Evolutionary conservation across 2,329 filamentous ascomycete species (phyloP), one percentile per base, ranked within the genome.

Genomic region (Xylariaceae sp.): DNA sequence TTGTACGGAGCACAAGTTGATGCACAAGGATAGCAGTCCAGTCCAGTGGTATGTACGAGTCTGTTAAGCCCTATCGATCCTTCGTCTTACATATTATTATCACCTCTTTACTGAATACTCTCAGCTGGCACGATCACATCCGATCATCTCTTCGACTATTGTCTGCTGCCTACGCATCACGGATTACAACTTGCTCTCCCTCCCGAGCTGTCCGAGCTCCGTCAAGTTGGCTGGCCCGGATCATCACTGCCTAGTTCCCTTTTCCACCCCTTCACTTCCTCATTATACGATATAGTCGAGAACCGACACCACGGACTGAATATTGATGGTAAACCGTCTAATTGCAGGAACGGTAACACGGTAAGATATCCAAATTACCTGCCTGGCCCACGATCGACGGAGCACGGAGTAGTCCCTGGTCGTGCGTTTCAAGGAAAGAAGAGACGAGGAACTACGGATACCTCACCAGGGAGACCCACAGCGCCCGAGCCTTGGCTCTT

Each of bases 51-150:
- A n/a, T 11, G 42, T 17, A 17, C 17, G 17, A 17, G 17, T 45
- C n/a, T 45, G 42, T 37, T 23, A 60, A 49, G 30, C 55, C 59
- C 51, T 51, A 59, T 57, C 51, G 59, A 63, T 63, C 62, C 53
- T 54, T 57, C 59, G 53, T 58, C 56, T 52, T 53, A 57, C 42
- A 11, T 45, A 6, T 53, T 52, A 39, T 50, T 48, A 35, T 53
- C 59, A 57, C 45, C 56, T 59, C 23, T 30, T 30, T 30, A 30
- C 23, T 30, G 23, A 30, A 30, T 30, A 30, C 5, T 30, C 23
- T 30, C 23, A 30, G 23, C 23, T 30, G 23, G 23, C 23, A 30
- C 5, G 23, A 30, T 30, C 23, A 4, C 23, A 30, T 30, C 23
- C 51, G 37, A 37, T 51, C 48, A 44, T 51, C 34, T 23, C 47